Evolutionary conservation across 805 yeast genomes (phyloP).

Genomic region (Jamesozyma jinghongensis): DNA sequence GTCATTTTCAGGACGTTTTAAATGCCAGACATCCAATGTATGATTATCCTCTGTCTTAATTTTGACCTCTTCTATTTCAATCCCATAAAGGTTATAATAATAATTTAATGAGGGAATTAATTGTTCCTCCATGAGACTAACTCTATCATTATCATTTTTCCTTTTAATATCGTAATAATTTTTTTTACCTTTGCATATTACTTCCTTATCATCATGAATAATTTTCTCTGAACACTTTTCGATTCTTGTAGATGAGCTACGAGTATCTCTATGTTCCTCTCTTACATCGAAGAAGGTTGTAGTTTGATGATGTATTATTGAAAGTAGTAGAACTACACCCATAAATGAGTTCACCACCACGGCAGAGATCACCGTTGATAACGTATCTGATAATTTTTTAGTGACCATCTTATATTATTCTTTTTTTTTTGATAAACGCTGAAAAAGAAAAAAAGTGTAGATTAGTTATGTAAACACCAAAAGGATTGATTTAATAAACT

Average conservation of each 20-base stretch:
- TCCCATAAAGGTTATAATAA: conserved; percentile 54
- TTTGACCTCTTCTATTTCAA: conserved; percentile 49
- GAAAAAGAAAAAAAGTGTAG: too few species aligned
- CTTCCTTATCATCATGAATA: conserved; percentile 3
- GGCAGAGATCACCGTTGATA: neutral
- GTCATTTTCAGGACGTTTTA: conserved; percentile 8
- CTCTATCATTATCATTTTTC: neutral
- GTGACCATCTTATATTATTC: too few species aligned
- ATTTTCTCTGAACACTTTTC: neutral
- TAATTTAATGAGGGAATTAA: conserved; percentile 53
- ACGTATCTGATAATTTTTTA: too few species aligned
- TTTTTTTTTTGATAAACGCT: too few species aligned
- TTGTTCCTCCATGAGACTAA: conserved; percentile 17
- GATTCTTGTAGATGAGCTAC: conserved; percentile 4
- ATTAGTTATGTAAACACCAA: too few species aligned
- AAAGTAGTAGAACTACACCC: conserved; percentile 3
- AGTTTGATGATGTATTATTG: conserved; percentile 3
- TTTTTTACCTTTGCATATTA: neutral
- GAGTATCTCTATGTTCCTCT: conserved; percentile 7
- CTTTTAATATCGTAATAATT: conserved; percentile 1
- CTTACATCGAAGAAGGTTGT: conserved; percentile 3
- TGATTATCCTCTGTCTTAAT: conserved; percentile 78
- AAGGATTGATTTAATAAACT: too few species aligned
- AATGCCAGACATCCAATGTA: conserved; percentile 50
- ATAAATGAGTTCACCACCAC: conserved; percentile 2